Evolutionary conservation across 2,329 filamentous ascomycete species (phyloP).

Genomic region (Curvularia verruculosa): DNA sequence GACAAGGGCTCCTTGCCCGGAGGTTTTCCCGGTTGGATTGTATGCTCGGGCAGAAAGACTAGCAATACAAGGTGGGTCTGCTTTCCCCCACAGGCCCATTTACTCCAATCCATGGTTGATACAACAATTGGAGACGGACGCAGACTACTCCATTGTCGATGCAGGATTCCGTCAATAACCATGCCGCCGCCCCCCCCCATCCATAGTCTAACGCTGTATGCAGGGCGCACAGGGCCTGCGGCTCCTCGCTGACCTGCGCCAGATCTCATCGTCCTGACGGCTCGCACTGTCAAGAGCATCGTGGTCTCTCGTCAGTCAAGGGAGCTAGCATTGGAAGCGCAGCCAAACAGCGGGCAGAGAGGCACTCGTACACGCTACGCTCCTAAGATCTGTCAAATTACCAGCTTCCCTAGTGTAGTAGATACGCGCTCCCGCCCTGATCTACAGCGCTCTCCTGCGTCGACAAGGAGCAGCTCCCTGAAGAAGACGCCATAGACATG

Average conservation of each 20-base stretch:
- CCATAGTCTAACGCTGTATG: not conserved
- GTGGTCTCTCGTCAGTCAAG: not conserved
- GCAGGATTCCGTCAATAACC: not conserved
- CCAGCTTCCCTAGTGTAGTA: not conserved
- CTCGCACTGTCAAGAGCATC: not conserved
- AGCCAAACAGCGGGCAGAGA: not conserved
- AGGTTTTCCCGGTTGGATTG: not conserved
- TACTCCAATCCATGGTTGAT: not conserved
- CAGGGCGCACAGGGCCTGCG: slow-evolving; percentile 4
- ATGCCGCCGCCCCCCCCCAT: not conserved
- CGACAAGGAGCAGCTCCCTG: not conserved
- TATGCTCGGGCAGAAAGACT: slow-evolving; percentile 6
- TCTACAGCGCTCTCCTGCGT: not conserved
- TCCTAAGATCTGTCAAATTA: not conserved
- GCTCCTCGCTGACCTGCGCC: slow-evolving; percentile 7
- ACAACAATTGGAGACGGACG: not conserved
- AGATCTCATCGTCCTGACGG: not conserved
- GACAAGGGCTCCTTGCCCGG: not conserved
- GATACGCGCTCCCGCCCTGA: not conserved
- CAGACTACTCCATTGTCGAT: not conserved
- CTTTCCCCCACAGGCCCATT: not conserved
- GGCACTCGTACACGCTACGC: not conserved
- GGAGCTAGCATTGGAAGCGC: not conserved
- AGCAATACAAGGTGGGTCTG: not conserved
- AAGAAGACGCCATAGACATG: not conserved